Evolutionary conservation across 1,284 basidiomycete genomes (phyloP), one percentile per base, ranked within the genome.

Genomic region (Hypsizygus ulmarius): DNA sequence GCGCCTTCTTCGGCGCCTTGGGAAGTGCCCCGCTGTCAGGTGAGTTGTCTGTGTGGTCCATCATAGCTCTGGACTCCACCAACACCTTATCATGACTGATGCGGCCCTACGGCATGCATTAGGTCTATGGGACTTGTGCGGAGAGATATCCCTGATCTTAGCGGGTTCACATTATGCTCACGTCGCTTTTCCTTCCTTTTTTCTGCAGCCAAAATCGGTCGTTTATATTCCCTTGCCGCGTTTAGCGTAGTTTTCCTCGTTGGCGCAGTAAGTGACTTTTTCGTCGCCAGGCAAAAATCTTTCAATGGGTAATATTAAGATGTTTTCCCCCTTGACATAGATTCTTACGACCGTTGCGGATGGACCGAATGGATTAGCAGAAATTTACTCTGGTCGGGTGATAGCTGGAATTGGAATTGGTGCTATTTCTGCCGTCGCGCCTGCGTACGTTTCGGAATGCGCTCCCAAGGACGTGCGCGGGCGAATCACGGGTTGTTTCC

Each of bases 1-100:
- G 87, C 33, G 84, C 84, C 1, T 90, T 90, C 73, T 90, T 91
- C 59, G 88, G 90, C 39, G 84, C 88, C 10, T 61, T 91, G 15
- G 62, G 62, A 10, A 70, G 69, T 41, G 68, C 69, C 3, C 84
- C 83, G 0, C 58, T 87, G 16, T 86, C 86, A 16, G 68, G 84
- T 84, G 48, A 38, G 69, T 64, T 11, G 37, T 45, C 7, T 3
- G 21, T 7, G 21, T 25, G 19, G 11, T 27, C 28, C 38, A n/a
- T 30, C 5, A 35, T 50, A 14, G 8, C 12, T 35, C 18, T 7
- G 21, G 21, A 7, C 21, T 25, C 21, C 21, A 25, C 21, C 21
- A n/a, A n/a, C 21, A 25, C 7, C 21, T 4, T 7, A 3, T 25
- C 21, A 25, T 25, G 21, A 25, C 21, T 25, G 21, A 25, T 25